Evolutionary conservation across 1,139 yeast genomes (phyloP), one percentile per base, ranked within the genome.

Genomic region (Taiozyma sp.): DNA sequence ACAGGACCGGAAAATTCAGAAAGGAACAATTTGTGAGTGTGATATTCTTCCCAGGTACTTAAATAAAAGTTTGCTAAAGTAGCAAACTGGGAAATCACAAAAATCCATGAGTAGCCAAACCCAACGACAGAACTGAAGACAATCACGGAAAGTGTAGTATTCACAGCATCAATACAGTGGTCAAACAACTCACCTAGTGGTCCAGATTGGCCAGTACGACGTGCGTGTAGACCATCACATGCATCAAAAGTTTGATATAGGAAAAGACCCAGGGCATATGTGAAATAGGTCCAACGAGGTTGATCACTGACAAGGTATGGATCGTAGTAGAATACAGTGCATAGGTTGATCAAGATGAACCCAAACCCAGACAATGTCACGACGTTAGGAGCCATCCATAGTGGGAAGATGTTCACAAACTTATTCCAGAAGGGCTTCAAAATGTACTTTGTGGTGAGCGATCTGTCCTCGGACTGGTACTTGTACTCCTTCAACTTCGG

Each of bases 181-280:
- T 91, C 98, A 64, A 91, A 91, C 53, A 91, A 74, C 66, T 91
- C 98, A 43, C 98, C 98, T 61, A 91, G 72, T 3, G 98, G 98
- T 3, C 97, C 96, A 58, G 91, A 82, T 69, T 90, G 96, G 16
- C 96, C 96, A 1, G 98, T 91, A 62, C 93, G 79, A 50, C 84
- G 77, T 16, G 98, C 98, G 67, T 91, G 98, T 58, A 86, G 80
- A 11, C 98, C 98, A 68, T 91, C 98, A 68, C 96, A 88, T 2
- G 97, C 97, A 69, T 91, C 98, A 67, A 91, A 90, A 0, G 98
- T 91, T 65, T 91, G 98, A 67, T 91, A 91, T 76, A 90, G 72
- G 65, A 91, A 90, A 57, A 91, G 72, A 2, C 96, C 95, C 59
- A 87, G 66, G 0, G 95, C 97, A 65, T 88, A 88, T 48, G 87